Conservation (phyloP, 345 rosid genomes). For the Arabis hirsuta region DNA sequence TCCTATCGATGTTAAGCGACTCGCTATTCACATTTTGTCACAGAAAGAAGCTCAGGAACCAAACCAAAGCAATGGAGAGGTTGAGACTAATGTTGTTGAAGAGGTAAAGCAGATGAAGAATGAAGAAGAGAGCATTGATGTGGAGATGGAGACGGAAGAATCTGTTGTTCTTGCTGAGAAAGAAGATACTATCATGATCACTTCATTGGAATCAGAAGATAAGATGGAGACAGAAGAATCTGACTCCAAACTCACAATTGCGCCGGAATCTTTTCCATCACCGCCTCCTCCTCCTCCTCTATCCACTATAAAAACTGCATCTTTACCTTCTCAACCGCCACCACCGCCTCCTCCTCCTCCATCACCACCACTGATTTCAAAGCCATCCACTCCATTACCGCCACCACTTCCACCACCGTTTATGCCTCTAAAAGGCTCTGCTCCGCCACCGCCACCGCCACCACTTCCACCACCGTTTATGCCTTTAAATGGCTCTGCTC, state of each 20-base stretch:
- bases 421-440: constrained; percentile 25
- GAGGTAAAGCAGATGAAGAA: constrained; percentile 4
- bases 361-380: constrained; percentile 15
- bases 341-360: constrained; percentile 29
- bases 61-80: constrained; percentile 35
- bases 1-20: constrained; percentile 67
- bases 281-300: constrained; percentile 26
- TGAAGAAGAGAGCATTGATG: constrained; percentile 32
- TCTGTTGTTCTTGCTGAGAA: constrained; percentile 28
- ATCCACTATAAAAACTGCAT: not conserved
- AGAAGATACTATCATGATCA: constrained; percentile 24
- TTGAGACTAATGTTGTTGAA: constrained; percentile 42
- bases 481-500: constrained; percentile 19
- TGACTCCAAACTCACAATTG: constrained; percentile 32
- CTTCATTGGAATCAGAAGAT: constrained; percentile 25
- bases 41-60: constrained; percentile 45
- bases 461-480: constrained; percentile 8
- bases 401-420: constrained; percentile 12
- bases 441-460: constrained; percentile 29
- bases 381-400: constrained; percentile 27
- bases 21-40: constrained; percentile 56
- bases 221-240: not conserved
- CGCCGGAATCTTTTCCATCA: constrained; percentile 15
- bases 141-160: constrained; percentile 37
- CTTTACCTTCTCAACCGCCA: constrained; percentile 21